phyloP scores from a whole-genome alignment of 192 early-diverging fungal species.

The Coemansia sp. region DNA sequence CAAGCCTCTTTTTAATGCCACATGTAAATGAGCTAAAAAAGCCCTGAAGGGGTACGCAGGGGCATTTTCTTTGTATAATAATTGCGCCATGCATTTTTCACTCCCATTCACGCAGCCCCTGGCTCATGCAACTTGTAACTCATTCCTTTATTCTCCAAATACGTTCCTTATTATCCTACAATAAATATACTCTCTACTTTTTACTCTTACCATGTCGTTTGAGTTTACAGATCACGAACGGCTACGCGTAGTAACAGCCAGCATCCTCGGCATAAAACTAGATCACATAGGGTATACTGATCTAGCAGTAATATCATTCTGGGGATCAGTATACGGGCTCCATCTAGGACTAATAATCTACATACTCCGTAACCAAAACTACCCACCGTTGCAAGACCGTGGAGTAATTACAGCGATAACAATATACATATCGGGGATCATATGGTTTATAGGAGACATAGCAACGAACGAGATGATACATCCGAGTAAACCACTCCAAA shows the following conservation, averaged over 20 bases:
- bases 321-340: conserved; percentile 7
- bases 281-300: conserved; percentile 43
- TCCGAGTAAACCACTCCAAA: not conserved
- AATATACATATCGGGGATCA: conserved; percentile 6
- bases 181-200: not conserved
- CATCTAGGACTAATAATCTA: conserved; percentile 27
- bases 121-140: too few relatives aligned
- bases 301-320: conserved; percentile 14
- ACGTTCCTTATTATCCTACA: not conserved
- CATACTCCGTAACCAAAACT: conserved; percentile 23
- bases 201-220: conserved; percentile 27
- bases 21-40: too few relatives aligned
- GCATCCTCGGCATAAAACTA: conserved; percentile 16
- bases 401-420: conserved; percentile 2
- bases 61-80: not conserved
- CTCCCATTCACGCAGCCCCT: too few relatives aligned
- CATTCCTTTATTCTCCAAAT: not conserved
- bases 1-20: not conserved
- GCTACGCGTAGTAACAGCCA: conserved; percentile 26
- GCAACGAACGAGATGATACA: conserved; percentile 34
- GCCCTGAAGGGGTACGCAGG: too few relatives aligned
- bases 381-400: conserved; percentile 20
- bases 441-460: conserved; percentile 46
- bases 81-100: not conserved
- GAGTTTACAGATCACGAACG: conserved; percentile 29